Conservation (phyloP, 2,329 filamentous ascomycete species). For the Pseudogymnoascus sp. region DNA sequence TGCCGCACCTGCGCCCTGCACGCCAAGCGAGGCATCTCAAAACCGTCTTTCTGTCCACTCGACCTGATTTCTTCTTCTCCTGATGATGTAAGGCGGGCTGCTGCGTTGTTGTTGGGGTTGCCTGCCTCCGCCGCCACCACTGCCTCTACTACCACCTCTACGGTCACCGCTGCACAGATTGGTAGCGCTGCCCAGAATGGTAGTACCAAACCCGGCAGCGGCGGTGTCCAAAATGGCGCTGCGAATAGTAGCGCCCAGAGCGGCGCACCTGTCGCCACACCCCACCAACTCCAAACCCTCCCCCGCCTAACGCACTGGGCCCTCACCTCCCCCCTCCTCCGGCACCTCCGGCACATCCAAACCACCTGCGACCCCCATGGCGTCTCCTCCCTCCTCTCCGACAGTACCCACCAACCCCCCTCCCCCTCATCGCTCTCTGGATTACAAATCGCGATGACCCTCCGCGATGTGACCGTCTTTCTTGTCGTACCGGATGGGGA, state of each 20-base stretch:
- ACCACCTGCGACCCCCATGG: constrained; percentile 26
- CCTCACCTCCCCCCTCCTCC: constrained; percentile 18
- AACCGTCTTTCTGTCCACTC: constrained; percentile 51
- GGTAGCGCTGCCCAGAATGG: background rate
- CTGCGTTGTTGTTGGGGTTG: constrained; percentile 25
- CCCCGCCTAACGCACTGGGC: background rate
- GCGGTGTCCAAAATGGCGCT: no score
- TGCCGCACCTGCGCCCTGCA: constrained; percentile 64
- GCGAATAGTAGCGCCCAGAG: no score
- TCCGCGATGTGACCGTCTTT: constrained; percentile 71
- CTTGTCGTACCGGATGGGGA: constrained; percentile 43
- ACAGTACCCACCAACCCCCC: no score
- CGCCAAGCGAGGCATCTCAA: constrained; percentile 16
- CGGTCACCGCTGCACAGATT: background rate
- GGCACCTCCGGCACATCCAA: constrained; percentile 35
- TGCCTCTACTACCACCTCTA: background rate
- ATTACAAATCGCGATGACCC: constrained; percentile 58
- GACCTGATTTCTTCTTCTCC: constrained; percentile 48
- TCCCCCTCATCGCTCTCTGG: no score
- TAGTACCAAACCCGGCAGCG: no score
- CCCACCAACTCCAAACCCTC: background rate
- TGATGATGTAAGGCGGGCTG: constrained; percentile 35
- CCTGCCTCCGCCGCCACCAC: background rate
- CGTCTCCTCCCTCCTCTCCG: constrained; percentile 3
- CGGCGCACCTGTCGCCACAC: no score